These are phyloP conservation scores for Wickerhamiella spandovensis DNA, from an alignment of 805 yeast genomes.

Conservation along the genomic window DNA sequence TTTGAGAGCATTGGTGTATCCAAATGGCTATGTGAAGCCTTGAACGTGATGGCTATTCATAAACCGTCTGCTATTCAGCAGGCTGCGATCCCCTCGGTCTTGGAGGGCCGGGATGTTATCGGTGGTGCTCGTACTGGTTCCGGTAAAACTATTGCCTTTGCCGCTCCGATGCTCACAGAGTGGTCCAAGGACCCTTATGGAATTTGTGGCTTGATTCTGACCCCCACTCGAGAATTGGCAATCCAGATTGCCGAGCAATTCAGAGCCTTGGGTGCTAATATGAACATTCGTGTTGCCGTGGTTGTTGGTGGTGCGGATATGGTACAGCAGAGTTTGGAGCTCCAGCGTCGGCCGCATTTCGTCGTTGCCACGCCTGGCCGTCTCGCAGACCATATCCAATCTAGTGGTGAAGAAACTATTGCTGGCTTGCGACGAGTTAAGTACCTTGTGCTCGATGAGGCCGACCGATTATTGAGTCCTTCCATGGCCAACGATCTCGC, in stretches of 20 bases:
- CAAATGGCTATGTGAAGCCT: constrained; percentile 74
- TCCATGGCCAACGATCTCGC: constrained; percentile 72
- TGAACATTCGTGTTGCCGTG: constrained; percentile 72
- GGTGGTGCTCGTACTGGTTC: constrained; percentile 99
- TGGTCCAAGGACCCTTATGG: constrained; percentile 97
- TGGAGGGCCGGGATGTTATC: constrained; percentile 78
- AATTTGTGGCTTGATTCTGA: constrained; percentile 73
- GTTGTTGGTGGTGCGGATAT: constrained; percentile 94
- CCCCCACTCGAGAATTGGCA: constrained; percentile 87
- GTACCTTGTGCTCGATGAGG: constrained; percentile 86
- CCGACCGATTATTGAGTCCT: constrained; percentile 76
- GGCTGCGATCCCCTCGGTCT: constrained; percentile 77
- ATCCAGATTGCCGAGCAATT: constrained; percentile 95
- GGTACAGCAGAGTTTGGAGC: constrained; percentile 70
- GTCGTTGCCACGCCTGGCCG: constrained; percentile 97
- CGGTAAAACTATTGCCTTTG: constrained; percentile 96
- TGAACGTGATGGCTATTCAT: constrained; percentile 66
- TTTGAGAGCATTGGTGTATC: constrained; percentile 64
- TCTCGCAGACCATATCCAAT: constrained; percentile 77
- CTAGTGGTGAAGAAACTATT: constrained; percentile 79
- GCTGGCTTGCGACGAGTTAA: constrained; percentile 66
- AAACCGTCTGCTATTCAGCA: constrained; percentile 78
- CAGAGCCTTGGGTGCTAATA: constrained; percentile 77
- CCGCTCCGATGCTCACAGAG: constrained; percentile 86
- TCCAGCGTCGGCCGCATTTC: constrained; percentile 80